phyloP scores from a whole-genome alignment of 2,329 filamentous ascomycete genomes.

The Cladosporium velox region DNA sequence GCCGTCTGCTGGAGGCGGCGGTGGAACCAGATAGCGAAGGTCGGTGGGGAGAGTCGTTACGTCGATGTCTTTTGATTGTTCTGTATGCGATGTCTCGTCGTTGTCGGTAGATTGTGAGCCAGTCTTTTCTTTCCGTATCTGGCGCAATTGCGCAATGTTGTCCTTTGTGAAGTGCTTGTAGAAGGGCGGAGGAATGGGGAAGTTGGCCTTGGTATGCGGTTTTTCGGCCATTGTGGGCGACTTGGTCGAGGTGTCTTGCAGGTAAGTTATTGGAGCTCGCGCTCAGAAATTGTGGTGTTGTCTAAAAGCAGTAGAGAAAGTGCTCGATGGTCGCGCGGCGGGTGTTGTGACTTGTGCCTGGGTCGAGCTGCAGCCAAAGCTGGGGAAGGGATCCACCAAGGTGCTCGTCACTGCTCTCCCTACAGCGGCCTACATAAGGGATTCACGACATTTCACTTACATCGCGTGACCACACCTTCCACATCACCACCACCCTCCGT shows the following conservation, averaged over 20 bases:
- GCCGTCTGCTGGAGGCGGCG: constrained; percentile 67
- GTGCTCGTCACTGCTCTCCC: constrained; percentile 7
- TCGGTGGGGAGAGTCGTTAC: constrained; percentile 64
- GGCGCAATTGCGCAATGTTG: constrained; percentile 62
- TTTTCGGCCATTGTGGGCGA: constrained; percentile 60
- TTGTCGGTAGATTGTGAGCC: neutral
- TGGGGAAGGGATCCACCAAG: constrained; percentile 1
- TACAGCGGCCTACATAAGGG: neutral
- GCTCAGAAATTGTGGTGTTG: neutral
- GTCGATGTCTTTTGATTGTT: constrained; percentile 29
- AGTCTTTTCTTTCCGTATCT: constrained; percentile 32
- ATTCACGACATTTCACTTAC: constrained; percentile 17
- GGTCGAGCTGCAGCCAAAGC: constrained; percentile 12
- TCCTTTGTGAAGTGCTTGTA: constrained; percentile 83
- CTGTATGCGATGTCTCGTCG: constrained; percentile 25
- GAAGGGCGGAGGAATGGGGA: constrained; percentile 85
- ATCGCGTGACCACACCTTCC: constrained; percentile 9
- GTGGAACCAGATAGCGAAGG: constrained; percentile 77
- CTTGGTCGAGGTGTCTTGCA: neutral
- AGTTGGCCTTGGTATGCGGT: constrained; percentile 60
- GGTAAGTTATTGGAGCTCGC: neutral
- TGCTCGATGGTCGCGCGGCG: neutral
- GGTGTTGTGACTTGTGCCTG: neutral
- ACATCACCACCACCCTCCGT: neutral
- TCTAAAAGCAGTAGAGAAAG: neutral